Base-by-base conservation (phyloP, 495 filamentous ascomycete genomes). In the Cladorrhinum samala region DNA sequence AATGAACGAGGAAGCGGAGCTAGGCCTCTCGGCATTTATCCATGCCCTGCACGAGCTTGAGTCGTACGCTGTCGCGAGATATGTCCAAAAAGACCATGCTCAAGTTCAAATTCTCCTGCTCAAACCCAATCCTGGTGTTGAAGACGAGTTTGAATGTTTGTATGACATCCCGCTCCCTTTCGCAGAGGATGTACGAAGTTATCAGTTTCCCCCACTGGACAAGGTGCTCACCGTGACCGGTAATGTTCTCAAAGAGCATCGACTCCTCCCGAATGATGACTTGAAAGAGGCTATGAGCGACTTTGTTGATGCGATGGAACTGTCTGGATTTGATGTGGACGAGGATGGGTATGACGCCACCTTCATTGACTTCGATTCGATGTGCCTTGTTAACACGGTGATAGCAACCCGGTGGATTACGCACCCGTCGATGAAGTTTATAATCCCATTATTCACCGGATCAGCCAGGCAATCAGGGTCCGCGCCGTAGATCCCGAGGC, bases 161-260 rank as follows among this genome's bases (percentile, higher is more conserved):
- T 80, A 95, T 54, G 94, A 98, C 66, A 79, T 91, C 3, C 90
- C 94, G 52, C 78, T 98, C n/a, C 93, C 93, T 3, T 97, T 95
- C 61, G 81, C 87, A 2, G 94, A 99, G 70, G 94, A 99, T 66
- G 75, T 96, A 21, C 82, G 94, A 46, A 77, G 79, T 38, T 96
- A 96, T 66, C 84, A 80, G 53, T 99, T 99, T 53, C 89, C 94
- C 2, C 89, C 92, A 1, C 74, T 99, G 13, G 91, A 94, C 65
- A 86, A 81, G 57, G 85, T 97, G 9, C 73, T 93, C 46, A 97
- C 91, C 0, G 76, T 95, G 8, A 88, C 86, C n/a, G 94, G 93
- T n/a, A 88, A 88, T 51, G 72, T 79, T 16, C 75, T 95, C 19
- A 86, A 77, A 7, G 82, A 95, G 50, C 93, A 99, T 69, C 84